Percentiles rank a stretch among this genome's conserved stretches.
These are phyloP conservation scores for Quercus tomentella DNA, from an alignment of 331 rosid genomes.

Conservation along the genomic window DNA sequence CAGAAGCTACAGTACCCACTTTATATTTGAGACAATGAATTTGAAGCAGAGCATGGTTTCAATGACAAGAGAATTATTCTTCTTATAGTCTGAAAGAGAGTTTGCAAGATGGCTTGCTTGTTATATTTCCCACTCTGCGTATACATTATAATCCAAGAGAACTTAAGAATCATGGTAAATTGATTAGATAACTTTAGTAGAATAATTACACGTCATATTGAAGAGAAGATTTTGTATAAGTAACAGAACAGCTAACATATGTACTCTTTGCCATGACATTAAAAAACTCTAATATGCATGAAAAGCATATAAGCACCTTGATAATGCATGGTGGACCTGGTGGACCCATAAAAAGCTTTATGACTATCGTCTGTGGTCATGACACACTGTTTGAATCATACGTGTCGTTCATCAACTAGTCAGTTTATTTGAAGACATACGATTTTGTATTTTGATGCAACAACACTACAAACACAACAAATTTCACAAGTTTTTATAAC, in stretches of 20 bases:
- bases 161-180: neutral
- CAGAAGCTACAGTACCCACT: neutral
- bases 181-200: slow-evolving; percentile 13
- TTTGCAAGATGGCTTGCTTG: neutral
- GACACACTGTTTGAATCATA: slow-evolving; percentile 26
- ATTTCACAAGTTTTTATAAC: no score
- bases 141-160: neutral
- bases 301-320: slow-evolving; percentile 18
- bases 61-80: neutral
- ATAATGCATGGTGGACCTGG: slow-evolving; percentile 48
- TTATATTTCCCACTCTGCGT: neutral
- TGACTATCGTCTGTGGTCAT: slow-evolving; percentile 23
- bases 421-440: slow-evolving; percentile 7
- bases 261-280: neutral
- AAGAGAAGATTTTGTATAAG: slow-evolving; percentile 27
- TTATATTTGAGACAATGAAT: slow-evolving; percentile 1
- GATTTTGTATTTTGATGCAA: slow-evolving; percentile 9
- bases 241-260: slow-evolving; percentile 9
- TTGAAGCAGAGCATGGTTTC: slow-evolving; percentile 8
- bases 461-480: no score
- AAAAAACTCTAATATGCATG: slow-evolving; percentile 2
- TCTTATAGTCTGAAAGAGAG: neutral
- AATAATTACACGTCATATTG: slow-evolving; percentile 12
- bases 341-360: slow-evolving; percentile 47
- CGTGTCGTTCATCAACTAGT: slow-evolving; percentile 23